Evolutionary conservation across 495 filamentous ascomycete genomes (phyloP).

Genomic region (Trichoderma orchidacearum): DNA sequence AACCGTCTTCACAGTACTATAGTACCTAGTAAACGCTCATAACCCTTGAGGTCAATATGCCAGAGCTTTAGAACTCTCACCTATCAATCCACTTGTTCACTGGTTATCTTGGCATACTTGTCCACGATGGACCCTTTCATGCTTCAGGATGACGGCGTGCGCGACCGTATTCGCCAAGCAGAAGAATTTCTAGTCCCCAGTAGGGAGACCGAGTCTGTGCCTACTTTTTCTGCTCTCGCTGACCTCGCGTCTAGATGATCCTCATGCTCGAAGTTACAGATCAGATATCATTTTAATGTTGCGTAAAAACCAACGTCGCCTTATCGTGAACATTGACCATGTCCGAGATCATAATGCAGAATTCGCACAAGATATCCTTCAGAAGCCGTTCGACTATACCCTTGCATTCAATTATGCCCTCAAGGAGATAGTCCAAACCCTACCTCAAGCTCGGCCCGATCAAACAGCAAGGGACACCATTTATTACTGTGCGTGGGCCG

Average conservation of each 20-base stretch:
- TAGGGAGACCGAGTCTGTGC: slow-evolving; percentile 25
- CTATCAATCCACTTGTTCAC: too few species aligned
- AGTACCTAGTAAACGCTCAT: too few species aligned
- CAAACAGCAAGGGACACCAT: slow-evolving; percentile 38
- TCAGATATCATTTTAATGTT: slow-evolving; percentile 88
- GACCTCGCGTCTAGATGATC: slow-evolving; percentile 30
- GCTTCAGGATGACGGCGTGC: slow-evolving; percentile 69
- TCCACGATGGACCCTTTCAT: slow-evolving; percentile 54
- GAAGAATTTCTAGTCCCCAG: slow-evolving; percentile 79
- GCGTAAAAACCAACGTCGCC: slow-evolving; percentile 65
- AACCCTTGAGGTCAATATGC: too few species aligned
- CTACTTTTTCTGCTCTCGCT: not conserved
- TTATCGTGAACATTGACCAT: slow-evolving; percentile 84
- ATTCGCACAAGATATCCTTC: slow-evolving; percentile 77
- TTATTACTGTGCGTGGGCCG: slow-evolving; percentile 91
- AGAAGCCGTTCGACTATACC: slow-evolving; percentile 74
- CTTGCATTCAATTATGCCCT: slow-evolving; percentile 80
- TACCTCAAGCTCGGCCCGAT: slow-evolving; percentile 45
- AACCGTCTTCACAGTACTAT: too few species aligned
- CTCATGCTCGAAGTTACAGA: slow-evolving; percentile 59
- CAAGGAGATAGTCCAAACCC: slow-evolving; percentile 69
- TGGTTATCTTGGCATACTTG: not conserved
- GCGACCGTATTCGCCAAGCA: slow-evolving; percentile 67
- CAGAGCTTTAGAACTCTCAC: too few species aligned
- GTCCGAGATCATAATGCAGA: slow-evolving; percentile 81